A percentile compares a stretch with the other conserved stretches of the same genome.
These are phyloP conservation scores for Phytophthora fragariae DNA, from an alignment of 352 stramenopile genomes.

Conservation along the genomic window DNA sequence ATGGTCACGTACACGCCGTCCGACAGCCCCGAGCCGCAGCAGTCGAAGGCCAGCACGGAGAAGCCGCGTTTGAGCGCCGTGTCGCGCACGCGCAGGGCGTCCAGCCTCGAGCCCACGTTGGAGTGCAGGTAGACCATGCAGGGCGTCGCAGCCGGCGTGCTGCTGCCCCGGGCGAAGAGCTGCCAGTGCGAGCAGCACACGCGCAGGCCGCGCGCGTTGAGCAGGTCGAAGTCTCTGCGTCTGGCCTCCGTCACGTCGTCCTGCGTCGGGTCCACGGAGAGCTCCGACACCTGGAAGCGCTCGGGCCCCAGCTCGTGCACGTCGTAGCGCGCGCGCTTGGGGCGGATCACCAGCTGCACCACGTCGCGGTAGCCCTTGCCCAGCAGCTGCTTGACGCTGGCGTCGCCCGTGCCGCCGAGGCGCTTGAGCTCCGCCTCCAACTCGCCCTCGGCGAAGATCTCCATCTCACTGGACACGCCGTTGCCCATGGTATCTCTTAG, in stretches of 20 bases:
- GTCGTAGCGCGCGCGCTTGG: constrained; percentile 65
- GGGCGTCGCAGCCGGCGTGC: constrained; percentile 29
- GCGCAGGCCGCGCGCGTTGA: constrained; percentile 75
- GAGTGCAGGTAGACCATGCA: constrained; percentile 87
- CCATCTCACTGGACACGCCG: constrained; percentile 74
- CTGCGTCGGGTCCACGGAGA: constrained; percentile 26
- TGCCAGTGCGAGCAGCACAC: constrained; percentile 83
- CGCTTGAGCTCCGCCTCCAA: constrained; percentile 77
- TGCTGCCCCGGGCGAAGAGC: constrained; percentile 45
- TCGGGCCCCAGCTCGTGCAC: constrained; percentile 55
- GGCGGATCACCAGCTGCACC: constrained; percentile 79
- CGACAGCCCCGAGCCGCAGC: constrained; percentile 75
- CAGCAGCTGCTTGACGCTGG: constrained; percentile 79
- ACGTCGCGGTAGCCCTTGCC: constrained; percentile 81
- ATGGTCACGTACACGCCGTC: constrained; percentile 90
- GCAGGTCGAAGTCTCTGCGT: constrained; percentile 67
- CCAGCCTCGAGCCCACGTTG: constrained; percentile 81
- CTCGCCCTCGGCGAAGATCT: constrained; percentile 86
- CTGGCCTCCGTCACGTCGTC: constrained; percentile 35
- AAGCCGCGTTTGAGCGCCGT: constrained; percentile 71
- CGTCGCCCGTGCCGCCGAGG: constrained; percentile 66
- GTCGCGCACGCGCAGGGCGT: constrained; percentile 74
- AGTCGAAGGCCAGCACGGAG: constrained; percentile 87
- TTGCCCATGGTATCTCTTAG: constrained; percentile 61
- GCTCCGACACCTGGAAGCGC: constrained; percentile 51